A percentile compares a stretch with the other conserved stretches of the same genome.
These are phyloP conservation scores for Akanthomyces lecanii DNA, from an alignment of 2,329 filamentous ascomycete genomes.

Conservation along the genomic window DNA sequence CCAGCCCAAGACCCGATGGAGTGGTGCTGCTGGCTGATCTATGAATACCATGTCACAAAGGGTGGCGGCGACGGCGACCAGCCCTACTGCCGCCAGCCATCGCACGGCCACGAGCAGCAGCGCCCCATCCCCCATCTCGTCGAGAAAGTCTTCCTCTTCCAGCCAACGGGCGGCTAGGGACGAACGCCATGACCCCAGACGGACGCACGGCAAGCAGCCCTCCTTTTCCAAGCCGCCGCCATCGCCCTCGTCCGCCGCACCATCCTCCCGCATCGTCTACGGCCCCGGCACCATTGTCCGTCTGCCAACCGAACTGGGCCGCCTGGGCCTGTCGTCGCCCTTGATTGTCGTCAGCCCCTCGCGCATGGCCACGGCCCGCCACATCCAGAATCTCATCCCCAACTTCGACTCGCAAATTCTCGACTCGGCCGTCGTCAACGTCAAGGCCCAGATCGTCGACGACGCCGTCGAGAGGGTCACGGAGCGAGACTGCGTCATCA, in stretches of 20 bases:
- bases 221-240: background rate
- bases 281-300: slow-evolving; percentile 31
- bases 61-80: background rate
- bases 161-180: slow-evolving; percentile 6
- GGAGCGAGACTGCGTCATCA: slow-evolving; percentile 53
- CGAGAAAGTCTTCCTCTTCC: slow-evolving; percentile 8
- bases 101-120: background rate
- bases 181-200: background rate
- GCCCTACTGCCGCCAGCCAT: background rate
- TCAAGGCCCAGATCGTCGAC: slow-evolving; percentile 26
- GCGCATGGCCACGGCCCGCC: slow-evolving; percentile 31
- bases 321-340: slow-evolving; percentile 29
- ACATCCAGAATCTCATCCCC: slow-evolving; percentile 31
- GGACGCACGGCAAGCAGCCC: slow-evolving; percentile 2
- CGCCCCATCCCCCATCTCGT: background rate
- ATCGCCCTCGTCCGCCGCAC: slow-evolving; percentile 5
- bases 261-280: slow-evolving; percentile 32
- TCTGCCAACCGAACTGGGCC: slow-evolving; percentile 32
- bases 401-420: slow-evolving; percentile 32
- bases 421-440: slow-evolving; percentile 30
- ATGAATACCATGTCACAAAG: background rate
- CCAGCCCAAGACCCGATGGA: background rate
- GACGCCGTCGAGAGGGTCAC: slow-evolving; percentile 27
- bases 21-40: background rate
- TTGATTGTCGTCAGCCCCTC: slow-evolving; percentile 38